phyloP scores from a whole-genome alignment of 2,329 filamentous ascomycete genomes.

The Epichloe gansuensis region DNA sequence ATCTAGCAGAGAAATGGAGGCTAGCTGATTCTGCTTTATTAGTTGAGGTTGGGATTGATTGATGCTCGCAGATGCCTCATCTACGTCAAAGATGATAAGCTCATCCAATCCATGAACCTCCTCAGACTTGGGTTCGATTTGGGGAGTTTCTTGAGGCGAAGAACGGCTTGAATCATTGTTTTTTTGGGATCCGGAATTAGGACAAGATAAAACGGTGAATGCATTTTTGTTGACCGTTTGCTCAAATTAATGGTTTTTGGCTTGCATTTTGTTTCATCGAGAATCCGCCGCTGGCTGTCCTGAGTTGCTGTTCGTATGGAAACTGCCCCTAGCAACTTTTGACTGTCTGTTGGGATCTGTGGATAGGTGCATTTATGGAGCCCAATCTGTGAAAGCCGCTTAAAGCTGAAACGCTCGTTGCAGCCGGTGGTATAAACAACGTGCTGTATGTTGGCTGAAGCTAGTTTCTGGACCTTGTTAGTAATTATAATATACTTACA shows the following conservation, averaged over 20 bases:
- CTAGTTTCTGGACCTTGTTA: slow-evolving; percentile 7
- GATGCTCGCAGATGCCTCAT: neutral
- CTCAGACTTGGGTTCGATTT: neutral
- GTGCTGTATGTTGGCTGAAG: slow-evolving; percentile 9
- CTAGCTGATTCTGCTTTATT: neutral
- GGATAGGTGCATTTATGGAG: slow-evolving; percentile 15
- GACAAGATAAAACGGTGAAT: neutral
- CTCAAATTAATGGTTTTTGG: neutral
- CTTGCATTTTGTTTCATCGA: slow-evolving; percentile 8
- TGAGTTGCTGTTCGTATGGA: neutral
- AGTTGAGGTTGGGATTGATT: neutral
- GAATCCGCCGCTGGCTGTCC: slow-evolving; percentile 3
- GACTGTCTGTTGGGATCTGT: neutral
- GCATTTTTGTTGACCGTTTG: neutral
- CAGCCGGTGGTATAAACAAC: slow-evolving; percentile 12
- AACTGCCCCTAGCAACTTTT: slow-evolving; percentile 9
- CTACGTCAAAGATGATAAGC: neutral
- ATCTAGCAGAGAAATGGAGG: neutral
- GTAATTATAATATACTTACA: neutral
- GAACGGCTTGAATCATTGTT: neutral
- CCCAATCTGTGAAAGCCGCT: slow-evolving; percentile 16
- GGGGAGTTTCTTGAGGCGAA: slow-evolving; percentile 1
- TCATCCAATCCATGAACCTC: slow-evolving; percentile 1
- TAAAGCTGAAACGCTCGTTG: slow-evolving; percentile 10
- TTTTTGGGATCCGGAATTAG: neutral